phyloP scores from a whole-genome alignment of 1,139 yeast species.

The Geotrichum cucujoidarum region DNA sequence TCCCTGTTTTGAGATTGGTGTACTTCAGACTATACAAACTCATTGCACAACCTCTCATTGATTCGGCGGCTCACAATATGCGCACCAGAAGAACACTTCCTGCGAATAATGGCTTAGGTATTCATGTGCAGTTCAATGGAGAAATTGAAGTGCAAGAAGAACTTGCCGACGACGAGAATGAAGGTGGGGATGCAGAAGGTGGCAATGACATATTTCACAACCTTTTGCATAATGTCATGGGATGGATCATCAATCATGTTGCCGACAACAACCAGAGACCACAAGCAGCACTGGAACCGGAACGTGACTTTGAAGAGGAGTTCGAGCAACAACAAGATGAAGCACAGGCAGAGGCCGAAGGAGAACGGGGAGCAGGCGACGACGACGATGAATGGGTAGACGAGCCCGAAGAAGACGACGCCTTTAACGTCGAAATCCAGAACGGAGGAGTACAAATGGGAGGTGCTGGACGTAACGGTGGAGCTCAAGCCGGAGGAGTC shows the following conservation, averaged over 20 bases:
- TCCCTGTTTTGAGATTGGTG: constrained; percentile 26
- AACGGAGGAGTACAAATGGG: neutral
- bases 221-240: neutral
- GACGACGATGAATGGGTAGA: neutral
- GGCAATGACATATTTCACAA: neutral
- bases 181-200: constrained; percentile 2
- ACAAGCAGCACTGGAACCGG: neutral
- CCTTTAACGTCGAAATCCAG: neutral
- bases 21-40: constrained; percentile 27
- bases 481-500: no score
- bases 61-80: constrained; percentile 26
- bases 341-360: neutral
- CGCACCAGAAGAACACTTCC: constrained; percentile 17
- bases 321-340: neutral
- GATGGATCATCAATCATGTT: neutral
- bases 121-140: constrained; percentile 16
- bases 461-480: no score
- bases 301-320: neutral
- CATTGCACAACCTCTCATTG: constrained; percentile 29
- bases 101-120: constrained; percentile 1
- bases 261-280: constrained; percentile 2
- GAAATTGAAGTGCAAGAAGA: constrained; percentile 19
- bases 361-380: neutral
- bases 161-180: neutral
- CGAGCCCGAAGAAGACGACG: neutral